Base-by-base conservation (phyloP, 805 yeast species). In the Metschnikowia shivogae region DNA sequence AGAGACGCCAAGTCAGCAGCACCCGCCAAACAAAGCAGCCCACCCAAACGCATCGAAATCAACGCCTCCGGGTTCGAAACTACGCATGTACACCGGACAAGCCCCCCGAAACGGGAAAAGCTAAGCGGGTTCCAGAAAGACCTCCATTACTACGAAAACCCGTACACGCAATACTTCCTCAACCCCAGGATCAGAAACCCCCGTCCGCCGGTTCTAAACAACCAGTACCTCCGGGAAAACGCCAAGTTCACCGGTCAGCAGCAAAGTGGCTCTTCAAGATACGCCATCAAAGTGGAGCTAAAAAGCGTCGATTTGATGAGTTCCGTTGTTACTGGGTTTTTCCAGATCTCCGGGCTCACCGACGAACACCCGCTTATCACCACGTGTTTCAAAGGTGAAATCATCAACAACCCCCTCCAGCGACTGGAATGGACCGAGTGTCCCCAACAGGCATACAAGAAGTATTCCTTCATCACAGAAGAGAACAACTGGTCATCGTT, bases 321-420 rank as follows among this genome's bases (percentile, higher is more conserved):
- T 43, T 55, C 60, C 10, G 51, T 64, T 12, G 63, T 70, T 2
- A 63, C 84, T 20, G 90, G 90, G 4, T 82, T 80, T 50, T 65
- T 84, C 39, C 78, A 79, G 47, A 84, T 84, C 46, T 73, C 77
- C 37, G 88, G 87, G 3, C 70, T 84, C 40, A 82, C 87, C 0
- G 81, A 74, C 34, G 68, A 75, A 35, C 74, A 80, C 49, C 84
- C 86, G 1, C 76, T 77, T 44, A 76, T 84, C 50, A 75, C 81
- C n/a, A 84, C 90, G 6, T 84, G 82, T 54, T 84, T 84, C 65
- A 80, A 76, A 53, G 88, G 86, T 3, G 89, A 84, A 55, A 82
- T 84, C 52, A 73, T 84, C 39, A 83, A 86, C 50, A 48, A 76
- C 68, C 58, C 78, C 55, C 53, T 65, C 31, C 56, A 57, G 40